Base-by-base conservation (phyloP, 495 filamentous ascomycete species). In the Lentithecium fluviatile region DNA sequence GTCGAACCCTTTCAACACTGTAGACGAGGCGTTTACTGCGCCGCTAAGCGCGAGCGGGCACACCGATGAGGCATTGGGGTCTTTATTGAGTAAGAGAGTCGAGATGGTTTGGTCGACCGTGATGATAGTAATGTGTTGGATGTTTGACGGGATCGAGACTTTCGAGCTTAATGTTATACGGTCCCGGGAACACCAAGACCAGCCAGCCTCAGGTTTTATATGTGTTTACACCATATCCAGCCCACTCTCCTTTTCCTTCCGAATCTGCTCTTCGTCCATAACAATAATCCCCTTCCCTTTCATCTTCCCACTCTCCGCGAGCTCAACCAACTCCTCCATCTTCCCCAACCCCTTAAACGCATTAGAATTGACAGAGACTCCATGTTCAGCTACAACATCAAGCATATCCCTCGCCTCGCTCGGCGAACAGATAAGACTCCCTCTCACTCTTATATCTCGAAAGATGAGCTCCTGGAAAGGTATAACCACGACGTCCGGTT, bases 391-490 rank as follows among this genome's bases (percentile, higher is more conserved):
- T n/a, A 85, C 72, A 46, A 76, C 70, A 24, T 72, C 55, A 37
- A 85, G 66, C 80, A 85, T 84, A 2, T 73, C 71, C 42, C 69
- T 21, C 40, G 77, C 79, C 65, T 84, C 81, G 29, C 64, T 49
- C 12, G 71, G 71, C 40, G 75, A 80, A 29, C 72, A 77, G 48
- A 79, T 69, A 40, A 85, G 64, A 49, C 70, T 76, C 0, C 82
- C 82, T 20, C 73, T 73, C 26, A 85, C 58, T 45, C 75, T 69
- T 21, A 85, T 77, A 61, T 83, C 83, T 12, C 82, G 73, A 62
- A 84, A 80, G 37, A 85, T 67, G 13, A 83, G 52, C 64, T 84
- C 81, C 6, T 40, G 60, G 52, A 81, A 83, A 8, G 82, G 82
- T 8, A 85, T 70, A 20, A 43, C 67, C 17, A 83, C 72, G 6